Percentiles rank a stretch among this genome's conserved stretches.
phyloP scores from a whole-genome alignment of 2,329 filamentous ascomycete genomes.

The Raffaelea deltoideospora region DNA sequence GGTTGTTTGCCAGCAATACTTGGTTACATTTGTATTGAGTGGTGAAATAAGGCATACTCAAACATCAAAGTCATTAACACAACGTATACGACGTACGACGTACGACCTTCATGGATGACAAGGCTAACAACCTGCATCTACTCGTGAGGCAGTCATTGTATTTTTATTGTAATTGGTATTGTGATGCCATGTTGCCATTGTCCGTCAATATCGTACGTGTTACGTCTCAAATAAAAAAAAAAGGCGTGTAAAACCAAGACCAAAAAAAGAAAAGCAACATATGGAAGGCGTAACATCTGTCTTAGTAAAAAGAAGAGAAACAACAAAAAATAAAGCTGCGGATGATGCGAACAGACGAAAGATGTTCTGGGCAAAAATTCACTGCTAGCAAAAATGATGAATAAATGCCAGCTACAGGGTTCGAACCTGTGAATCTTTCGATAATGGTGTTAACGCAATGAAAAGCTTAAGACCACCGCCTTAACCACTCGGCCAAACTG shows the following conservation, averaged over 20 bases:
- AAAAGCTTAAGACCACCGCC: slow-evolving; percentile 9
- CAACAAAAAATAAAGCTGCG: background rate
- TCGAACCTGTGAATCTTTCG: slow-evolving; percentile 10
- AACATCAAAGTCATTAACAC: no score
- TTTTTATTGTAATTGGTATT: no score
- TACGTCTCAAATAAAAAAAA: background rate
- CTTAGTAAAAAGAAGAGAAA: background rate
- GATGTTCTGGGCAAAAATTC: background rate
- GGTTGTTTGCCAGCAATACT: background rate
- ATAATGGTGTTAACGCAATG: slow-evolving; percentile 9
- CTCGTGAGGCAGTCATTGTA: no score
- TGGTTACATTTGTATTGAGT: no score
- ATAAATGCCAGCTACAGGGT: slow-evolving; percentile 10
- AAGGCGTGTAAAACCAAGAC: background rate
- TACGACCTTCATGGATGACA: no score
- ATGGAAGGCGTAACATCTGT: background rate
- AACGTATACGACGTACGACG: no score
- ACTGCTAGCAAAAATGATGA: no score
- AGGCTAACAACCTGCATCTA: no score
- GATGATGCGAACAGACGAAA: no score
- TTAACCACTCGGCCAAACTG: slow-evolving; percentile 11
- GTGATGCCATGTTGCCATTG: no score
- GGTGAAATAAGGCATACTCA: no score
- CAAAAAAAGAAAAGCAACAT: background rate
- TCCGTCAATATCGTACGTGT: no score